phyloP scores from a whole-genome alignment of 495 filamentous ascomycete genomes.

The Oleoguttula mirabilis region DNA sequence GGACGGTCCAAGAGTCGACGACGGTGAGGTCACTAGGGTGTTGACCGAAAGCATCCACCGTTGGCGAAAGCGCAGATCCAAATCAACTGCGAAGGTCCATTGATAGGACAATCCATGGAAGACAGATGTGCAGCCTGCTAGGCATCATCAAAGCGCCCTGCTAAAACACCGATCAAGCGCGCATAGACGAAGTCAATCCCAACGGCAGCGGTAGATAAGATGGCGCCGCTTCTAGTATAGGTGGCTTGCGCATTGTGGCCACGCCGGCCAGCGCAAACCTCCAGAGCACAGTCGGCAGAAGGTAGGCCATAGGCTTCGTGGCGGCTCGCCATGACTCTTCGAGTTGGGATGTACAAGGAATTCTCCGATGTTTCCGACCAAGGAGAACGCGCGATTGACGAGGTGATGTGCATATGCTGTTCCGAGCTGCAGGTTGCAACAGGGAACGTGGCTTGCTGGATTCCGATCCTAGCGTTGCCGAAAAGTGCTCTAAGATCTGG shows the following conservation, averaged over 20 bases:
- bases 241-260: too few relatives aligned
- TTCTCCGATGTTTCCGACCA: background rate
- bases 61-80: background rate
- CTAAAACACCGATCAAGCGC: background rate
- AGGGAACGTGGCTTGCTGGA: too few relatives aligned
- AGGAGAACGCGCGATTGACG: background rate
- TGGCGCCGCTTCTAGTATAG: background rate
- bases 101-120: background rate
- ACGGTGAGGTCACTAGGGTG: background rate
- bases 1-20: background rate
- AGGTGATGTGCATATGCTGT: too few relatives aligned
- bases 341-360: background rate
- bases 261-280: too few relatives aligned
- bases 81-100: background rate
- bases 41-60: background rate
- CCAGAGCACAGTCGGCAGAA: too few relatives aligned
- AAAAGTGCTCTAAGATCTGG: too few relatives aligned
- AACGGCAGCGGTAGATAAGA: background rate
- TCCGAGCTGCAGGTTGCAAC: too few relatives aligned
- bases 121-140: background rate
- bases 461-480: too few relatives aligned
- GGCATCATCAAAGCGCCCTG: background rate
- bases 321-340: too few relatives aligned
- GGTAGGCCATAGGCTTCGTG: too few relatives aligned
- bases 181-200: background rate